These are phyloP conservation scores for Lepidium africanum DNA, from an alignment of 345 rosid genomes.

Conservation along the genomic window DNA sequence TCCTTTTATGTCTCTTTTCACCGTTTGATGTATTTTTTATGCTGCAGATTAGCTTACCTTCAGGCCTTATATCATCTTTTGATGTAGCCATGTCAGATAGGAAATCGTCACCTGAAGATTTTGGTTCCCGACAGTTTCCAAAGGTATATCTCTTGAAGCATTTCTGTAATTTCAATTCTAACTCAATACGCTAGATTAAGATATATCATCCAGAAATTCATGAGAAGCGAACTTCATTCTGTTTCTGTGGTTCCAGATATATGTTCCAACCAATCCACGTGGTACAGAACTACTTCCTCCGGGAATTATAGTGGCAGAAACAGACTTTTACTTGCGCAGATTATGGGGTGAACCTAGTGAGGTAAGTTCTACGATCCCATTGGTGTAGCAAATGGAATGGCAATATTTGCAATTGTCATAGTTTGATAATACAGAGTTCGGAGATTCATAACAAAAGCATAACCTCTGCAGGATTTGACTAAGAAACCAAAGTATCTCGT, in stretches of 20 bases:
- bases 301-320: constrained; percentile 68
- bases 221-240: neutral
- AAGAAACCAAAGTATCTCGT: constrained; percentile 77
- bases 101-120: constrained; percentile 30
- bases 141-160: constrained; percentile 34
- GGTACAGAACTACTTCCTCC: constrained; percentile 95
- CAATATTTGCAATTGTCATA: neutral
- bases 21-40: constrained; percentile 18
- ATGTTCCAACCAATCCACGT: constrained; percentile 78
- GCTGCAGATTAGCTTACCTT: constrained; percentile 60
- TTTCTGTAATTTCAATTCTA: neutral
- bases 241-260: constrained; percentile 43
- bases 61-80: constrained; percentile 44
- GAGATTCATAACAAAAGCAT: neutral
- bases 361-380: constrained; percentile 35
- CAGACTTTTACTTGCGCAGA: constrained; percentile 78
- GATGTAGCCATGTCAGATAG: constrained; percentile 36
- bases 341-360: constrained; percentile 96
- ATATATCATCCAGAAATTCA: neutral
- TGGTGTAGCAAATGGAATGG: neutral
- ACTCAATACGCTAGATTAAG: neutral
- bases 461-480: constrained; percentile 59
- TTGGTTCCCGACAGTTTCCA: constrained; percentile 29
- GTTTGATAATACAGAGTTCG: neutral
- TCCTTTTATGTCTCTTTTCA: neutral